phyloP scores from a whole-genome alignment of 2,329 filamentous ascomycete genomes.

The Aspergillus sojae region DNA sequence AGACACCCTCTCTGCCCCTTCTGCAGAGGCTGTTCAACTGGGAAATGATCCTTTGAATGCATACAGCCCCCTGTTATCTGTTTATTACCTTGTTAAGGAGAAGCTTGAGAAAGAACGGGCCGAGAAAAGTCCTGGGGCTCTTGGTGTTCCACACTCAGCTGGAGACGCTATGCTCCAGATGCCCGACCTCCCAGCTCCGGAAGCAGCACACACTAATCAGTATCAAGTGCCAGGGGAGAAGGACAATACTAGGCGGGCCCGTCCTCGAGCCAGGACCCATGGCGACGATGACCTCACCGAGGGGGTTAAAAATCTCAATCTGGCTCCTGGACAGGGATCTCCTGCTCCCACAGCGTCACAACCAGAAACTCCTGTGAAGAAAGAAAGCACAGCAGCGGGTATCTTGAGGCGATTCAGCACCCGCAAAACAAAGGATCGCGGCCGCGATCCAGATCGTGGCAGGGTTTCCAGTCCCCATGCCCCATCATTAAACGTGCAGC shows the following conservation, averaged over 20 bases:
- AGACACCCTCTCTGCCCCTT: slow-evolving; percentile 82
- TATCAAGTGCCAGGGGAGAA: slow-evolving; percentile 91
- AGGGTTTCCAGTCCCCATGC: slow-evolving; percentile 67
- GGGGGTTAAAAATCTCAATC: slow-evolving; percentile 66
- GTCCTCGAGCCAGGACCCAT: slow-evolving; percentile 86
- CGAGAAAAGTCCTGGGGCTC: slow-evolving; percentile 62
- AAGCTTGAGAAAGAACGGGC: slow-evolving; percentile 79
- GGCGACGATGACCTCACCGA: slow-evolving; percentile 89
- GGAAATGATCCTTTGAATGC: slow-evolving; percentile 89
- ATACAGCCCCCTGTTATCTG: slow-evolving; percentile 85
- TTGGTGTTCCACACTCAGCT: slow-evolving; percentile 59
- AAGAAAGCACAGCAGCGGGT: slow-evolving; percentile 83
- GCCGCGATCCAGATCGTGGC: slow-evolving; percentile 43
- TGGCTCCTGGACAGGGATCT: slow-evolving; percentile 52
- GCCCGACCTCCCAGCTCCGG: slow-evolving; percentile 77
- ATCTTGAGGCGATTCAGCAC: slow-evolving; percentile 90
- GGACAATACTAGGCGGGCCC: slow-evolving; percentile 77
- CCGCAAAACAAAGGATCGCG: slow-evolving; percentile 67
- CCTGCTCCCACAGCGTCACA: slow-evolving; percentile 59
- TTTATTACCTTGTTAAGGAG: slow-evolving; percentile 95
- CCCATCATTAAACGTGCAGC: slow-evolving; percentile 79
- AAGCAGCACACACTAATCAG: slow-evolving; percentile 85
- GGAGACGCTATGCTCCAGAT: slow-evolving; percentile 63
- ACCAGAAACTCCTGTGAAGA: slow-evolving; percentile 67
- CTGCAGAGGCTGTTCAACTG: slow-evolving; percentile 78